Percentiles rank a stretch among this genome's conserved stretches.
Conservation (phyloP, 805 yeast genomes). For the Kuraishia floccosa region DNA sequence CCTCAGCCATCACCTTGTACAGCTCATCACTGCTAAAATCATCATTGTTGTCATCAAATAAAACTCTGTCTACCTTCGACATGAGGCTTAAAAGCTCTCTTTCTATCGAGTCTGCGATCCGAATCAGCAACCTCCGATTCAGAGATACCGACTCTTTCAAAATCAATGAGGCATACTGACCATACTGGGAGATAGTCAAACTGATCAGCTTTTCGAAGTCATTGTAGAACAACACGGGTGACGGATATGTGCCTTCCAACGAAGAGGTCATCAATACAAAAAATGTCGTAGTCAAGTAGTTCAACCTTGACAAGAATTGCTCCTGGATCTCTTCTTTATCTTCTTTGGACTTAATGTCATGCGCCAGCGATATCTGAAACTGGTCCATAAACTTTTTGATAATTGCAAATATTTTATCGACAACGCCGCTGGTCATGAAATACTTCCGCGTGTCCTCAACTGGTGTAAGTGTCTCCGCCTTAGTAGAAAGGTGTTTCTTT, state of each 20-base stretch:
- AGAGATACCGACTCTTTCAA: neutral
- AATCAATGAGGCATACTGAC: neutral
- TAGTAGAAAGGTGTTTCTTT: no score
- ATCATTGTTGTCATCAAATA: constrained; percentile 10
- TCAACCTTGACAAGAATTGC: constrained; percentile 13
- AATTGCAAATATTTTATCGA: no score
- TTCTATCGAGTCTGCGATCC: neutral
- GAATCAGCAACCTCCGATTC: neutral
- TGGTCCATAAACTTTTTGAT: no score
- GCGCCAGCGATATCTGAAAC: no score
- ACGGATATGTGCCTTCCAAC: constrained; percentile 9
- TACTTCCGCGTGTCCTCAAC: no score
- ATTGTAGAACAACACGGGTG: constrained; percentile 16
- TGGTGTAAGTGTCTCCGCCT: no score
- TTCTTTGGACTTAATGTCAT: neutral
- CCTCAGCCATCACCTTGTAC: constrained; percentile 3
- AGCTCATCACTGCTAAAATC: constrained; percentile 5
- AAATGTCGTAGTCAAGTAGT: constrained; percentile 12
- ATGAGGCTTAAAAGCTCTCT: neutral
- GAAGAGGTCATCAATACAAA: constrained; percentile 14
- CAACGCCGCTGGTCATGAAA: no score
- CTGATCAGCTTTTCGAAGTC: constrained; percentile 16
- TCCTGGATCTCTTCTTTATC: constrained; percentile 1
- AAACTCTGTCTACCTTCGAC: neutral
- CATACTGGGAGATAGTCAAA: constrained; percentile 6